Evolutionary conservation across 345 rosid species (phyloP), one percentile per base, ranked within the genome.

Genomic region (Reutealis trisperma): DNA sequence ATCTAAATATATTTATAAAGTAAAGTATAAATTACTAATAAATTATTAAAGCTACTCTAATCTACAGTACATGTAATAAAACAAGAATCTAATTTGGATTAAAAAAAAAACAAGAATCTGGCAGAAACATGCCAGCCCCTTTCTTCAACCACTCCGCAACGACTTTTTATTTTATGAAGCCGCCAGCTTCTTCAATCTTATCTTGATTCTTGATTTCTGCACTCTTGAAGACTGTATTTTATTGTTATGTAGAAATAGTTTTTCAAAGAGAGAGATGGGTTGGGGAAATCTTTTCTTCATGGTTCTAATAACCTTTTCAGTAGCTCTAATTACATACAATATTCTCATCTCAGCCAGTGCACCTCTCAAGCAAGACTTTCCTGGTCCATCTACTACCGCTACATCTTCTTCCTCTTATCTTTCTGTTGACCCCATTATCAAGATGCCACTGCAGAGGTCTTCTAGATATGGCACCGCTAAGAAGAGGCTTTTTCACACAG

Each of bases 341-440:
- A 88, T 96, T 85, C 87, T 96, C 84, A 88, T 96, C 81, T 91
- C 98, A n/a, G 93, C 99, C 4, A 94, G 84, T 81, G 90, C 98
- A 24, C 97, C 97, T 77, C 92, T 96, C 76, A 88, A 82, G 81
- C 96, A 93, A 76, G 97, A 81, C 12, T 86, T 96, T 3, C 98
- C 98, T 0, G 97, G 92, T 21, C 97, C 87, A 61, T 88, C 92
- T 14, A 82, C 77, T 54, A 73, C 87, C n/a, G n/a, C n/a, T 37
- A 37, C 41, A 37, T 37, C 41, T 6, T 78, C 85, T 9, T 79
- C 55, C 7, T 54, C 86, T 21, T 6, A 44, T 25, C 41, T 84
- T 44, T 80, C 84, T 22, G 78, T 88, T 22, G 97, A 96, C 80
- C 96, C 95, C 11, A 76, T 92, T 16, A 92, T 96, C 84, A 83